Evolutionary conservation across 441 rosid genomes (phyloP).

Genomic region (Gossypium schwendimanii): DNA sequence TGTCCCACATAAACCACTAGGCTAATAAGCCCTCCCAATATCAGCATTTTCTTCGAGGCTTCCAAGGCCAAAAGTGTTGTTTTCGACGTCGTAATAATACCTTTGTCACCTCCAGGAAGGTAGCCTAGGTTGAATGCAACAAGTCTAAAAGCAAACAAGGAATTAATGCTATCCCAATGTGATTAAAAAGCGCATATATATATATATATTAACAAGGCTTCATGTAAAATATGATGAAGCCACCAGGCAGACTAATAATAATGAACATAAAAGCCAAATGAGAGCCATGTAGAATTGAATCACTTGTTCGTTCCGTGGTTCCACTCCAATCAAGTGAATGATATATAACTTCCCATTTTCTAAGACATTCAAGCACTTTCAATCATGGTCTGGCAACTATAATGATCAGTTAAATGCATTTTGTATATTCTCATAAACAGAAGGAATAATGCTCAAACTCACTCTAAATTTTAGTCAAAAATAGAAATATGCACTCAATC

Average conservation of each 20-base stretch:
- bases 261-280: neutral
- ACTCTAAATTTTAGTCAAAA: neutral
- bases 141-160: constrained; percentile 40
- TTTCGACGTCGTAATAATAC: constrained; percentile 43
- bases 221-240: neutral
- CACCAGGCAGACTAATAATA: neutral
- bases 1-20: constrained; percentile 75
- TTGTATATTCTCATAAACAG: neutral
- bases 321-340: neutral
- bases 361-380: neutral
- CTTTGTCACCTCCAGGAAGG: constrained; percentile 83
- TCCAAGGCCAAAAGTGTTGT: constrained; percentile 60
- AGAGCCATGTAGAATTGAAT: neutral
- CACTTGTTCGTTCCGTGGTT: neutral
- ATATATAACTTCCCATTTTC: neutral
- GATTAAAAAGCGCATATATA: neutral
- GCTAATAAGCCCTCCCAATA: constrained; percentile 73
- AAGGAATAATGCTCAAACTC: neutral
- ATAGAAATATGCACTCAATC: neutral
- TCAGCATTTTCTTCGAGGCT: constrained; percentile 50
- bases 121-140: constrained; percentile 89
- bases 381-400: neutral
- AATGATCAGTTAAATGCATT: neutral
- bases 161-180: neutral
- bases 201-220: neutral